Base-by-base conservation (phyloP, 345 rosid genomes). In the Excoecaria agallocha region DNA sequence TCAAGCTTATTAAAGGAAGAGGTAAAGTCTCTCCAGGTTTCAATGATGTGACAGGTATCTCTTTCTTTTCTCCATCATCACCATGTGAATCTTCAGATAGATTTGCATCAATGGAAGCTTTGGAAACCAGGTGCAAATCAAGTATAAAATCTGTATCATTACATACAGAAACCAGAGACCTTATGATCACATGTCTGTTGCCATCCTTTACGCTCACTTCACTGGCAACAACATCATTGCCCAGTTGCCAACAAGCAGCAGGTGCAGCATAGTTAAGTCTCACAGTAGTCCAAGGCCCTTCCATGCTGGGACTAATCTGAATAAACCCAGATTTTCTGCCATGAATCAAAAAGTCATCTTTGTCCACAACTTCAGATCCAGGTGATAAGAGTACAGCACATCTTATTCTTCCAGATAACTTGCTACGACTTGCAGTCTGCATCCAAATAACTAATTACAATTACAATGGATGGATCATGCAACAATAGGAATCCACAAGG, bases 201-300 rank as follows among this genome's bases (percentile, higher is more conserved):
- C 97, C 96, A 79, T 93, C 94, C 81, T 85, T 84, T 72, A 95
- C 85, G 69, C 81, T 88, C 73, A 93, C 97, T 91, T 95, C 94
- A 88, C 99, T 89, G 60, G 97, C 99, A 79, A 95, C 88, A 72
- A 91, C 93, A 84, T 87, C 91, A 81, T 90, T 88, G 55, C 98
- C 99, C 63, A 95, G 82, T 69, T 92, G 85, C 98, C 99, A 95
- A 85, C 96, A 90, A 73, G 98, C 92, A 84, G 98, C 94, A 76
- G 97, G 93, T n/a, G 99, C 89, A 76, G 99, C 95, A 82, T 95
- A 95, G 77, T 90, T 93, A 55, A 95, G 84, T 88, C 91, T 86
- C 77, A 93, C 96, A n/a, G 92, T 77, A 54, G 98, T 93, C 99
- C 99, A 95, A 67, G 99, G 99, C 74, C 99, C 99, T 79, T 78